These are phyloP conservation scores for Amoeboaphelidium protococcarum DNA, from an alignment of 371 early-diverging fungal genomes.

Conservation along the genomic window DNA sequence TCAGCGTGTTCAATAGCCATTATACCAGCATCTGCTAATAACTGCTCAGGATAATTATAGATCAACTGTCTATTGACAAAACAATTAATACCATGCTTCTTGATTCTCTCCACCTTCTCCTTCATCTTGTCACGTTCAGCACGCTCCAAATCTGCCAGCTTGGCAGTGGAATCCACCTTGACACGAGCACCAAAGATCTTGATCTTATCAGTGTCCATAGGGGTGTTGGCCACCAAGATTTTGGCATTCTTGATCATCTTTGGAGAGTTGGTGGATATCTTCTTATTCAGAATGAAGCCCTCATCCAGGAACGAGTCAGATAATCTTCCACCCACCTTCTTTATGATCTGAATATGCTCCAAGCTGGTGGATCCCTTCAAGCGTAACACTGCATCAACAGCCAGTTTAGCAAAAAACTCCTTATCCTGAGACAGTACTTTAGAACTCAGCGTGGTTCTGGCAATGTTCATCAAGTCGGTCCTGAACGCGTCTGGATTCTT, in stretches of 20 bases:
- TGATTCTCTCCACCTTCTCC: slow-evolving; percentile 94
- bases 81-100: slow-evolving; percentile 89
- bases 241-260: slow-evolving; percentile 85
- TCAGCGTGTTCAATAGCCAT: slow-evolving; percentile 98
- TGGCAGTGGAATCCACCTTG: slow-evolving; percentile 83
- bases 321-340: slow-evolving; percentile 88
- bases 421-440: slow-evolving; percentile 93
- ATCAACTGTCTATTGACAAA: slow-evolving; percentile 98
- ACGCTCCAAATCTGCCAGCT: slow-evolving; percentile 93
- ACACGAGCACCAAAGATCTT: slow-evolving; percentile 98
- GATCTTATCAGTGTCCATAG: slow-evolving; percentile 99
- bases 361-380: slow-evolving; percentile 88
- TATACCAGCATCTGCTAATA: slow-evolving; percentile 87
- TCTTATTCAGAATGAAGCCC: slow-evolving; percentile 96
- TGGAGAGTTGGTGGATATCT: slow-evolving; percentile 89
- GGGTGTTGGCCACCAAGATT: slow-evolving; percentile 94
- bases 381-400: slow-evolving; percentile 88
- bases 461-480: slow-evolving; percentile 80
- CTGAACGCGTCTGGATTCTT: slow-evolving; percentile 38
- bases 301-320: slow-evolving; percentile 90
- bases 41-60: slow-evolving; percentile 98
- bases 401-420: slow-evolving; percentile 84
- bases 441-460: slow-evolving; percentile 90
- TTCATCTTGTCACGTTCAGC: slow-evolving; percentile 98
- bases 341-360: slow-evolving; percentile 97